Base-by-base conservation (phyloP, 202 grass and related monocot genomes). In the Carex arenaria region DNA sequence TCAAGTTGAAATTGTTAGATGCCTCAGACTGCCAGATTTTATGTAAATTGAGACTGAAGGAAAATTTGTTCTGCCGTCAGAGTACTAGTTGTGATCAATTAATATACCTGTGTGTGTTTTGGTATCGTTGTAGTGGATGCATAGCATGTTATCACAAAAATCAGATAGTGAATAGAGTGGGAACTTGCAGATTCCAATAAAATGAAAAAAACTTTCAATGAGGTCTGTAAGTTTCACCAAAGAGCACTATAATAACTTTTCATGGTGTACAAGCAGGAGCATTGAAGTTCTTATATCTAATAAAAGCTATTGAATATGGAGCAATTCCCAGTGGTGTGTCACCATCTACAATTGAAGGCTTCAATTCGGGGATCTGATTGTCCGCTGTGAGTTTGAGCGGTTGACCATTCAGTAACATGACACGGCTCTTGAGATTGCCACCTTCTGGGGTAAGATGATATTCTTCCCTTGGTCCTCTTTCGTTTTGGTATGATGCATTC, bases 361-460 rank as follows among this genome's bases (percentile, higher is more conserved):
- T 64, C 76, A 93, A 63, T 64, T 86, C 79, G 13, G 85, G 91
- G 66, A 93, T 88, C 65, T 90, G 67, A 4, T 73, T 81, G 36
- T 84, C 66, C 10, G 17, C 45, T 2, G 72, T 79, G 14, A 93
- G 86, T 65, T 26, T 80, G 59, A 93, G 83, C 28, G 85, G 83
- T 79, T 78, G 15, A 9, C 83, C 85, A 67, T 93, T 93, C 53
- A 93, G 88, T 71, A 90, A 82, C 86, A 93, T 64, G 10, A 90
- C 85, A 3, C n/a, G 23, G 75, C 84, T 88, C 80, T 82, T 84
- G 60, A 90, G 73, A 54, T 93, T 73, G 63, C 88, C 85, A n/a
- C 38, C 85, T 74, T 84, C n/a, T 4, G 91, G 83, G n/a, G 79
- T 86, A 23, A 93, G 76, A 85, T 88, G 85, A 72, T 90, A 93